Evolutionary conservation across 345 rosid genomes (phyloP), one percentile per base, ranked within the genome.

Genomic region (Sisymbrium irio): DNA sequence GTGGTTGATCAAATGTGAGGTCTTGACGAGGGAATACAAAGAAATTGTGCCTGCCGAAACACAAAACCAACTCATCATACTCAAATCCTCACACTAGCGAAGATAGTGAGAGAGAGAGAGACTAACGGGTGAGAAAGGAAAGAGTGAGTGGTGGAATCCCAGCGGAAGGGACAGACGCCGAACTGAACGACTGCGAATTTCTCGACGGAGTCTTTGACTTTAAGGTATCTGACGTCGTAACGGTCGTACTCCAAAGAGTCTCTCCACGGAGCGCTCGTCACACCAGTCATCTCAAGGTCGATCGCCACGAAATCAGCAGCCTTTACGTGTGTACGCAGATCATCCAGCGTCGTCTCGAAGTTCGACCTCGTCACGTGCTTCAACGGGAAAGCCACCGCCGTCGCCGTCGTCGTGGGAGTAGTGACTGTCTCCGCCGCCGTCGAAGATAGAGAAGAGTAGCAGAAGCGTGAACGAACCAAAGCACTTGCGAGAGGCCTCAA

Each of bases 261-360:
- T 3, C 99, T 77, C 99, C 98, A 95, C 4, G 96, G 96, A 11
- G 97, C 87, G 73, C 88, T 90, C 1, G 89, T 83, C 50, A 95
- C 73, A 15, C 99, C 99, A 18, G 91, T 95, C 99, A 95, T 95
- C 70, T 95, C 97, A 46, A 92, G 81, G 85, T 95, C 98, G 70
- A 95, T 82, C 39, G 99, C 97, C 41, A 95, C 88, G 82, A 90
- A 95, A 59, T 92, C 97, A 1, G 98, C 97, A 22, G 88, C 86
- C 22, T 84, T 80, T 9, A 95, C 84, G 47, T 84, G 91, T 33
- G 67, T 19, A 41, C 84, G 74, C 45, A 95, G 91, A 65, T 88
- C 82, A 30, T 76, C 62, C 41, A 88, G 85, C 25, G 84, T 62
- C 17, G 91, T 44, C 33, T 86, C 88, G 85, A 95, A 95, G 86